Evolutionary conservation across 139 green algal species (phyloP), one percentile per base, ranked within the genome.

Genomic region (Marvania coccoides): DNA sequence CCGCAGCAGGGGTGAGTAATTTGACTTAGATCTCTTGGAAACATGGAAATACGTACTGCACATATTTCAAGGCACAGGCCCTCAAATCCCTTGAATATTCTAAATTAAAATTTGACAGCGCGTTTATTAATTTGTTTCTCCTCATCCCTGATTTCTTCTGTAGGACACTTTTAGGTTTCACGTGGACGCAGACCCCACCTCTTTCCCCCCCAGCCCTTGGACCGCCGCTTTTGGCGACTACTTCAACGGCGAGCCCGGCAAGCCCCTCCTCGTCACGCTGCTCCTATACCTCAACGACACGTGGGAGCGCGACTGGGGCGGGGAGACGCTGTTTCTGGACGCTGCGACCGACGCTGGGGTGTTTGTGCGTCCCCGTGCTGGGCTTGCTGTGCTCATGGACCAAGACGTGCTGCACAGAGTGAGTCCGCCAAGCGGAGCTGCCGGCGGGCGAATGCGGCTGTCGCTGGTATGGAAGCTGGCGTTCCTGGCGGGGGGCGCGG

Each of bases 321-420:
- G 79, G 13, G 90, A 96, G 55, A 95, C 87, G 6, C 84, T 94
- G 5, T 90, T 95, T 63, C 76, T 96, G 30, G 90, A 96, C 46
- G 42, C 38, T 14, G 61, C 33, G 23, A 24, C 47, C 35, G 70
- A 87, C 62, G 83, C 85, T 53, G 88, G 88, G 14, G n/a, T 91
- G 0, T 85, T 88, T 47, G 78, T 92, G 58, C 51, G 76, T 6
- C 88, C 88, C 3, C 77, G 81, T 55, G 62, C 65, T 2, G 53
- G 51, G 33, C 42, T 77, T 1, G 78, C 76, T 1, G 66, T 87
- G 28, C 63, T 84, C 3, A 77, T 83, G 54, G 59, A 83, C 38
- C 85, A 91, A 58, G 86, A 92, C 73, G 63, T 88, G 14, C 60
- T 84, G 47, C 84, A 90, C 61, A 62, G 75, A 4, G 67, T 90